Evolutionary conservation across 2,329 filamentous ascomycete species (phyloP).

Genomic region (Chaetomiaceae sp.): DNA sequence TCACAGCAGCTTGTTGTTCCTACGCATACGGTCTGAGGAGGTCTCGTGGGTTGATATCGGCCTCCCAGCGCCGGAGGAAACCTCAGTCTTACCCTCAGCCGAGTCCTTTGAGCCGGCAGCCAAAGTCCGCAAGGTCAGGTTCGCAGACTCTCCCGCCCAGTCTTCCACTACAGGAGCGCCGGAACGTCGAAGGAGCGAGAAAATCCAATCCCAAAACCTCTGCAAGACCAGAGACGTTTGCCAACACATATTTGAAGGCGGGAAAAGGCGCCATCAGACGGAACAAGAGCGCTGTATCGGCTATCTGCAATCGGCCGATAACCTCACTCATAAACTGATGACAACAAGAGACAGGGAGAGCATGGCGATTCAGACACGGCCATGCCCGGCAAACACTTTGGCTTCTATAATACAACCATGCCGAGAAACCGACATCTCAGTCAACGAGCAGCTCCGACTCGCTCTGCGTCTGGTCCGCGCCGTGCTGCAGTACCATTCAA

Average conservation of each 20-base stretch:
- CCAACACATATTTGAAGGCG: slow-evolving; percentile 2
- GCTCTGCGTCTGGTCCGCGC: background rate
- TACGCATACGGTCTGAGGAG: background rate
- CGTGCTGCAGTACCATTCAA: slow-evolving; percentile 4
- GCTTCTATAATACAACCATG: background rate
- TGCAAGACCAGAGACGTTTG: slow-evolving; percentile 2
- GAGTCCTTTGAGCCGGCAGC: background rate
- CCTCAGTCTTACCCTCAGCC: background rate
- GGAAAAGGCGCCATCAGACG: background rate
- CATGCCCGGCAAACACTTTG: background rate
- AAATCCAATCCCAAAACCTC: background rate
- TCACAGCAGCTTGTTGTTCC: background rate
- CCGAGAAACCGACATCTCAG: background rate
- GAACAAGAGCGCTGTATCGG: slow-evolving; percentile 1
- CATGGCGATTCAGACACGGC: background rate
- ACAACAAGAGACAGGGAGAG: background rate
- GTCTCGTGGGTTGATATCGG: slow-evolving; percentile 3
- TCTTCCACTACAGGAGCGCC: background rate
- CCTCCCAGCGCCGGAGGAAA: background rate
- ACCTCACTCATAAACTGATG: slow-evolving; percentile 3
- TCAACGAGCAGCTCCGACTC: slow-evolving; percentile 1
- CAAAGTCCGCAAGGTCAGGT: background rate
- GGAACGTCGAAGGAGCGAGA: background rate
- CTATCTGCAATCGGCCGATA: background rate
- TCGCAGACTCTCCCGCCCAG: background rate